Evolutionary conservation across 1,139 yeast genomes (phyloP), one percentile per base, ranked within the genome.

Genomic region (Citeromyces hawaiiensis): DNA sequence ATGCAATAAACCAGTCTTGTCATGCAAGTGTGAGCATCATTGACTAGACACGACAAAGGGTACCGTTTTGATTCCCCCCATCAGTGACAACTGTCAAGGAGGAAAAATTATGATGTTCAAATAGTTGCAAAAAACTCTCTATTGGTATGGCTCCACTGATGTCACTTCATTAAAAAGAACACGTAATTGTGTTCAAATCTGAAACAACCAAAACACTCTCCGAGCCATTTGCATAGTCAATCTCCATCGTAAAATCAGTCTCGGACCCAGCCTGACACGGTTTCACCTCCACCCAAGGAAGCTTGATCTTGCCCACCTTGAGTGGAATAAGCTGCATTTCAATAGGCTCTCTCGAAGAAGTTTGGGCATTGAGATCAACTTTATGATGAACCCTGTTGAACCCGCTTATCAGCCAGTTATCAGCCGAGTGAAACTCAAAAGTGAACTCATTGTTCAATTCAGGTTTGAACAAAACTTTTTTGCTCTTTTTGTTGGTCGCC

Each of bases 161-260:
- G n/a, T n/a, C n/a, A n/a, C n/a, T n/a, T n/a, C n/a, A n/a, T 50
- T 58, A 77, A 52, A 79, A 75, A 1, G 79, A 60, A 45, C 77
- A 72, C 1, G 81, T 73, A 7, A 79, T 68, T 46, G 72, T 68
- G 43, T 77, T 78, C 30, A 73, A 55, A 43, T 79, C 86, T 0
- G 91, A 85, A 2, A 82, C 81, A n/a, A 86, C 79, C 40, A 82
- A 61, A 3, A 83, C 60, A 0, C 80, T 68, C 47, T 83, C 87
- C 36, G 73, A 67, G 9, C 81, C 82, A 54, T 83, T 85, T 44
- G 68, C 68, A 47, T 76, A 69, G 40, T 79, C 80, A 8, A 77
- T 57, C 44, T 83, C 88, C 64, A 75, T 67, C 10, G 68, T 57
- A 17, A 65, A 50, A 25, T 61, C 59, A 37, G 55, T 56, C 35